Evolutionary conservation across 2,329 filamentous ascomycete species (phyloP).

Genomic region (Ophiobolus disseminans): DNA sequence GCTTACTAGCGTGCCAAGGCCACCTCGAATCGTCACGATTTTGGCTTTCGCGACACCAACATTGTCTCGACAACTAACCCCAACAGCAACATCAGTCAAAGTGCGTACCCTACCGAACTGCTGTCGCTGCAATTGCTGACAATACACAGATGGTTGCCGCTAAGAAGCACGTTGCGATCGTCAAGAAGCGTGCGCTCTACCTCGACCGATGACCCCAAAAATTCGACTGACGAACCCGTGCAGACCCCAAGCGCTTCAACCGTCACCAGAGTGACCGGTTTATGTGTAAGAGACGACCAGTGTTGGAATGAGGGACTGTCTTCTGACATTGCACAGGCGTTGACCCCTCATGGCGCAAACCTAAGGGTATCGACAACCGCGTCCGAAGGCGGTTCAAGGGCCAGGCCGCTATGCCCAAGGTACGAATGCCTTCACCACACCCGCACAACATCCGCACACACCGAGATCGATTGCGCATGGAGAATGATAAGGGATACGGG

Average conservation of each 20-base stretch:
- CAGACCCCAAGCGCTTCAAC: slow-evolving; percentile 92
- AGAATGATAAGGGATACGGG: slow-evolving; percentile 25
- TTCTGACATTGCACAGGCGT: slow-evolving; percentile 59
- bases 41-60: slow-evolving; percentile 15
- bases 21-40: slow-evolving; percentile 24
- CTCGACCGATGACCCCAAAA: slow-evolving; percentile 30
- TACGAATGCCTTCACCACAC: slow-evolving; percentile 60
- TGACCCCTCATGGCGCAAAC: slow-evolving; percentile 93
- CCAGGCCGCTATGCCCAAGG: slow-evolving; percentile 95
- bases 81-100: slow-evolving; percentile 47
- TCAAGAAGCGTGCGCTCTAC: slow-evolving; percentile 95
- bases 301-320: slow-evolving; percentile 12
- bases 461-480: too few relatives aligned
- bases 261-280: slow-evolving; percentile 98
- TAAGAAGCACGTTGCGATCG: slow-evolving; percentile 99
- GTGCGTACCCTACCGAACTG: slow-evolving; percentile 32
- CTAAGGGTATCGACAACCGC: slow-evolving; percentile 99
- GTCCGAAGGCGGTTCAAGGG: slow-evolving; percentile 98
- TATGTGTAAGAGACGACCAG: slow-evolving; percentile 65
- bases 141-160: slow-evolving; percentile 83
- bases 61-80: slow-evolving; percentile 38
- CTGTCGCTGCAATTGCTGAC: slow-evolving; percentile 29
- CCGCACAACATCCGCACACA: too few relatives aligned
- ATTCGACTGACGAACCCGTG: slow-evolving; percentile 46
- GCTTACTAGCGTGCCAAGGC: slow-evolving; percentile 36